Evolutionary conservation across 768 basidiomycete species (phyloP), one percentile per base, ranked within the genome.

Genomic region (Mycena chlorophos): DNA sequence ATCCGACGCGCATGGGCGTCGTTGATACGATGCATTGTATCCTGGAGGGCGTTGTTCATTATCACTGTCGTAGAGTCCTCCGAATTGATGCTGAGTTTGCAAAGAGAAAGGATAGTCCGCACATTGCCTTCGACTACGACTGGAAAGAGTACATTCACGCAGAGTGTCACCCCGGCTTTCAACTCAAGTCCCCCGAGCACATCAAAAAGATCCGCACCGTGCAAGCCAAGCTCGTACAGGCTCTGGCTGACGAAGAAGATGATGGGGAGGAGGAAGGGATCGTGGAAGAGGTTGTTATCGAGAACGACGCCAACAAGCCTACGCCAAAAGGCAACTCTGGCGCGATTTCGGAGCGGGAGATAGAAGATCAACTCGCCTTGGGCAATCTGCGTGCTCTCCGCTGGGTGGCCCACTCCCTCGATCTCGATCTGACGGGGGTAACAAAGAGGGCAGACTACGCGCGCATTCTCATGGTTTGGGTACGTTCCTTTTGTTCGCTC

Each of bases 21-120:
- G 52, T 69, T 17, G 66, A 71, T 39, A 55, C 64, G 4, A 71
- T 71, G 69, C 70, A 71, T 48, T 60, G 55, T 37, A 52, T 70
- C 22, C 56, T 60, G 2, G 52, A 64, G n/a, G 61, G 65, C 49
- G 31, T 58, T 2, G 12, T 65, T 30, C 20, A 56, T 16, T 26
- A 47, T n/a, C 63, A 62, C 38, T 58, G 45, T n/a, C 46, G 22
- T 20, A n/a, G 51, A 8, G 55, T 61, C 16, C 56, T 49, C 42
- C 43, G 51, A 2, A 57, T 60, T n/a, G 46, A 47, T 28, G 19
- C 43, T 8, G 14, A 46, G 25, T 5, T 3, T 39, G 23, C 39
- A 34, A 34, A 34, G 8, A 39, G 26, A 29, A 51, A 23, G 28
- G 50, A 3, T 19, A n/a, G 34, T 27, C 29, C 34, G 37, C 25